Evolutionary conservation across 768 basidiomycete genomes (phyloP).

Genomic region (Trametes gibbosa): DNA sequence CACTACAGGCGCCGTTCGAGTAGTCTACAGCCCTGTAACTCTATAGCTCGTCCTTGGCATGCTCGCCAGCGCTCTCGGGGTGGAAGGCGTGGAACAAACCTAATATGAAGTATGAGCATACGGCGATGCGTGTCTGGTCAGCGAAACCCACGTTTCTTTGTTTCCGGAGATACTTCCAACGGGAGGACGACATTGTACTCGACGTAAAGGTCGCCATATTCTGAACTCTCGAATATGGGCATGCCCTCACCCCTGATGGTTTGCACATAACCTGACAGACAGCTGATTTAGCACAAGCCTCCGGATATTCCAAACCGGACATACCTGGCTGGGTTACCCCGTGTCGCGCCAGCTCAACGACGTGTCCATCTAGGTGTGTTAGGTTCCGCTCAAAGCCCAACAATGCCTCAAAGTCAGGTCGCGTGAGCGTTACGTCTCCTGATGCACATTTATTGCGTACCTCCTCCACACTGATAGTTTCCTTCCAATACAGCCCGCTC

Average conservation of each 20-base stretch:
- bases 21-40: constrained; percentile 10
- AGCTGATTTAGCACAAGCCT: neutral
- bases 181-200: constrained; percentile 95
- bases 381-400: constrained; percentile 93
- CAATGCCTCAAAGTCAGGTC: constrained; percentile 75
- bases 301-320: constrained; percentile 15
- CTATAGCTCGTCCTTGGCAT: constrained; percentile 42
- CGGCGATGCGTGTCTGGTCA: neutral
- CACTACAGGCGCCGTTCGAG: too few species aligned
- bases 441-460: constrained; percentile 40
- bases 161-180: constrained; percentile 59
- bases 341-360: constrained; percentile 62
- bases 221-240: constrained; percentile 59
- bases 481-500: constrained; percentile 85
- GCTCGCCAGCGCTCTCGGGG: constrained; percentile 19
- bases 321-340: constrained; percentile 91
- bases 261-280: constrained; percentile 73
- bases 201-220: constrained; percentile 81
- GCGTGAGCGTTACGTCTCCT: neutral
- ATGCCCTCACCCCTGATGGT: constrained; percentile 87
- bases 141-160: constrained; percentile 68
- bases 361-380: constrained; percentile 88
- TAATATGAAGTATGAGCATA: constrained; percentile 29
- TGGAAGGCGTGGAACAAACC: constrained; percentile 58
- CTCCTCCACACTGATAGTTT: constrained; percentile 90